Evolutionary conservation across 345 rosid genomes (phyloP), one percentile per base, ranked within the genome.

Genomic region (Tarenaya hassleriana): DNA sequence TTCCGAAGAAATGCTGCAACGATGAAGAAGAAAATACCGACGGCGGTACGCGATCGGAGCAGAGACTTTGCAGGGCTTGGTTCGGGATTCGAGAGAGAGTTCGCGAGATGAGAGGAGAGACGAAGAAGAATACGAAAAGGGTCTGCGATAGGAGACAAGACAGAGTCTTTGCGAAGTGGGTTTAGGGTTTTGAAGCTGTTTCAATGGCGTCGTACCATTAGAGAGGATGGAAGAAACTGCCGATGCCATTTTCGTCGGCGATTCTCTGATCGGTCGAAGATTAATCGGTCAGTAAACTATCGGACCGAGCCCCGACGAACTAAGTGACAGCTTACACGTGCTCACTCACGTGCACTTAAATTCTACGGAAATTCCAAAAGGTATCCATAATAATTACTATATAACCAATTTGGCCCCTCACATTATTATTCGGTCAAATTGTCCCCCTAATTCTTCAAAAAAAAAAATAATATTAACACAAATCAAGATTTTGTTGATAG

Each of bases 1-100:
- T 58, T 71, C 67, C 20, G 88, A 77, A 10, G 97, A 81, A 69
- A 71, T 52, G 63, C 84, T 83, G 43, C 88, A 77, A 6, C 19
- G 81, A 65, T 72, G 35, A 1, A 61, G 47, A 1, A 40, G 20
- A 10, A 69, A 61, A 55, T 54, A 11, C 47, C 57, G 3, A 1
- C 43, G 24, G 31, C 1, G 48, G 47, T 51, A 43, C 62, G 52
- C 34, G 6, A 41, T 8, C 4, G 69, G 43, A 44, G n/a, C 51
- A 14, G 34, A 41, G 7, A 24, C 41, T 66, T 33, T 10, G 15
- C 13, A 19, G 17, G 33, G 31, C 16, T 20, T 12, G n/a, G 33
- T 15, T 51, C 53, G 59, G 39, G 16, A 42, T 15, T 41, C 34
- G 15, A 40, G 53, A 41, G 57, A 35, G 5, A 61, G 16, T 13